Percentiles rank a stretch among this genome's conserved stretches.
Conservation (phyloP, 768 basidiomycete species). For the Boletus sensibilis region DNA sequence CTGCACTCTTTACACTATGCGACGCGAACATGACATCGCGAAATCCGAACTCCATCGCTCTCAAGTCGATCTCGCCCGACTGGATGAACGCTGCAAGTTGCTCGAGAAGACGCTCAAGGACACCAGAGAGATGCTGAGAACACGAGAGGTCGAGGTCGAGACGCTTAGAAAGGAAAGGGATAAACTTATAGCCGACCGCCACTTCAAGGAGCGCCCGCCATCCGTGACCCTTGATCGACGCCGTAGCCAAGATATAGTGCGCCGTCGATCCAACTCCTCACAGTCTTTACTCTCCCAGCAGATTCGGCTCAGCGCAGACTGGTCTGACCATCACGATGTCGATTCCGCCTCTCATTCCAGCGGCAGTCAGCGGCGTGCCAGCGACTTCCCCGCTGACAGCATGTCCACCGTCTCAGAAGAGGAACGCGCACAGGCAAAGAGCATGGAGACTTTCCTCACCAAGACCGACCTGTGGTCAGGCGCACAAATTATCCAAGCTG, state of each 20-base stretch:
- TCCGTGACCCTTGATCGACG: constrained; percentile 28
- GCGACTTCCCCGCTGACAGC: constrained; percentile 20
- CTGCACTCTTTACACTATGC: constrained; percentile 42
- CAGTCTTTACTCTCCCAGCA: constrained; percentile 33
- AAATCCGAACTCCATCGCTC: constrained; percentile 56
- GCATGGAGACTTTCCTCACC: constrained; percentile 67
- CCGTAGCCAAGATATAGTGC: constrained; percentile 29
- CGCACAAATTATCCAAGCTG: constrained; percentile 73
- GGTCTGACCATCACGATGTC: constrained; percentile 28
- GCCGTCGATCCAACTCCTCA: constrained; percentile 31
- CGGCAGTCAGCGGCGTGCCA: constrained; percentile 14
- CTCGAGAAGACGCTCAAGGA: constrained; percentile 66
- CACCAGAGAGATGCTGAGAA: constrained; percentile 55
- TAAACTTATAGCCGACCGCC: constrained; percentile 25
- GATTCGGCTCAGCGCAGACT: constrained; percentile 33
- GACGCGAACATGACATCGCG: constrained; percentile 55
- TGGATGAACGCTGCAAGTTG: constrained; percentile 61
- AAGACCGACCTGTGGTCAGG: constrained; percentile 75
- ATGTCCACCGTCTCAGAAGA: constrained; percentile 44
- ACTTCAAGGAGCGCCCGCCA: constrained; percentile 16
- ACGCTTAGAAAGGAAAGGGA: constrained; percentile 44
- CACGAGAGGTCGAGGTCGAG: constrained; percentile 61
- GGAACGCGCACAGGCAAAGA: constrained; percentile 54
- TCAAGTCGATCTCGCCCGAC: constrained; percentile 50
- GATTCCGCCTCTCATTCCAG: constrained; percentile 17